These are phyloP conservation scores for Leptographium lundbergii DNA, from an alignment of 2,329 filamentous ascomycete genomes.

Conservation along the genomic window DNA sequence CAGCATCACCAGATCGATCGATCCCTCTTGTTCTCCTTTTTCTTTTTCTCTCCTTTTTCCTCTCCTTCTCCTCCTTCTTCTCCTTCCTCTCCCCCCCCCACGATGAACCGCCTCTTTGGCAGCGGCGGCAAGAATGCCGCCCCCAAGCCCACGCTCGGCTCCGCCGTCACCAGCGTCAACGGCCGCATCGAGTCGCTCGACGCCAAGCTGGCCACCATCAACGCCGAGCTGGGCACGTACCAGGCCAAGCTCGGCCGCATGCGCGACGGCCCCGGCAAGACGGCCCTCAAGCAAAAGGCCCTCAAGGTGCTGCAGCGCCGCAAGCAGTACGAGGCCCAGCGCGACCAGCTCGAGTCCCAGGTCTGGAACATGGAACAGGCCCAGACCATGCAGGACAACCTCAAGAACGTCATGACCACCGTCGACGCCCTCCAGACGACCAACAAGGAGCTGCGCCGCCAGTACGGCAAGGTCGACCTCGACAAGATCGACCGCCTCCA, in stretches of 20 bases:
- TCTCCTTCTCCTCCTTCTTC: too few species aligned
- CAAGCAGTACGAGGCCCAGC: constrained; percentile 87
- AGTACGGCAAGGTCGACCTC: constrained; percentile 95
- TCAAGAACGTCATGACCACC: constrained; percentile 97
- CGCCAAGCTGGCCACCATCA: constrained; percentile 86
- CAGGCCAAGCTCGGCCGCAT: constrained; percentile 80
- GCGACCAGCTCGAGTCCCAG: constrained; percentile 86
- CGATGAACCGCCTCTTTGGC: constrained; percentile 94
- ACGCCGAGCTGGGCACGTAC: constrained; percentile 79
- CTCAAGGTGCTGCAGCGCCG: constrained; percentile 87
- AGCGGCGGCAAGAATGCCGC: constrained; percentile 52
- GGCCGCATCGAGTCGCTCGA: constrained; percentile 75
- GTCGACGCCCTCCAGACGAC: constrained; percentile 96
- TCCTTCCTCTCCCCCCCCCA: neutral
- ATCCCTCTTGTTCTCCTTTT: neutral
- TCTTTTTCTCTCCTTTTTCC: neutral
- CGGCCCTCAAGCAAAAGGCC: constrained; percentile 84
- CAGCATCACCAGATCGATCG: too few species aligned
- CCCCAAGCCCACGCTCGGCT: constrained; percentile 78
- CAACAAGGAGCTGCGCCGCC: constrained; percentile 80
- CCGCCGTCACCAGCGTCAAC: constrained; percentile 78
- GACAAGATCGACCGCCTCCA: constrained; percentile 96
- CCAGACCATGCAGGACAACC: constrained; percentile 95
- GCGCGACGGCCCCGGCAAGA: constrained; percentile 91
- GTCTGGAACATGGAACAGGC: constrained; percentile 99